phyloP scores from a whole-genome alignment of 1,139 yeast genomes.

The Pichia cactophila region DNA sequence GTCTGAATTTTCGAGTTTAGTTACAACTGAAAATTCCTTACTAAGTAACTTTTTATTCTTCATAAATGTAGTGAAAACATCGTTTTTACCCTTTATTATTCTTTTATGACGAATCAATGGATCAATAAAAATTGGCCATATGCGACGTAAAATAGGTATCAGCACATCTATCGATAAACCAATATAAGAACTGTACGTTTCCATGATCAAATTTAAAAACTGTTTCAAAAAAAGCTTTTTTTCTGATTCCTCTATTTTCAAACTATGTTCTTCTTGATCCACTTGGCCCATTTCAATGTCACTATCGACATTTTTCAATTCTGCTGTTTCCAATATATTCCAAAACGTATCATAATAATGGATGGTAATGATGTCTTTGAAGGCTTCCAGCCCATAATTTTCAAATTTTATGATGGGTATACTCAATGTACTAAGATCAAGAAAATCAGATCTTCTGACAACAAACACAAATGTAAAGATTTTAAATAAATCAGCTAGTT shows the following conservation, averaged over 20 bases:
- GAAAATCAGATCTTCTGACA: conserved; percentile 21
- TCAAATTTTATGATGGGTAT: conserved; percentile 22
- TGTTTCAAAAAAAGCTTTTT: conserved; percentile 16
- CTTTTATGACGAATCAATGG: conserved; percentile 18
- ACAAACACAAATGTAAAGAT: conserved; percentile 20
- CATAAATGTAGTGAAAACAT: conserved; percentile 23
- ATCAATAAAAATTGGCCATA: conserved; percentile 25
- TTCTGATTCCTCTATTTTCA: background rate
- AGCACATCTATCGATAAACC: conserved; percentile 22
- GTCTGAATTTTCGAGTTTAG: conserved; percentile 15
- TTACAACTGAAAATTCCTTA: conserved; percentile 21
- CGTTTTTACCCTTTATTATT: conserved; percentile 20
- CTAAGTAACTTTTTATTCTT: conserved; percentile 21
- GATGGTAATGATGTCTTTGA: conserved; percentile 18
- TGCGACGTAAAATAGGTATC: conserved; percentile 20
- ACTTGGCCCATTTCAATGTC: background rate
- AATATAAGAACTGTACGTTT: conserved; percentile 23
- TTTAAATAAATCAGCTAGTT: conserved; percentile 15
- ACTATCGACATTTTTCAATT: background rate
- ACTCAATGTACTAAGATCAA: conserved; percentile 20
- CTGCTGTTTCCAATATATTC: conserved; percentile 5
- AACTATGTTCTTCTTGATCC: background rate
- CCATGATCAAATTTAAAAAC: conserved; percentile 22
- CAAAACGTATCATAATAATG: conserved; percentile 15
- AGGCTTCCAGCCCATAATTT: conserved; percentile 16